Evolutionary conservation across 805 yeast genomes (phyloP).

Genomic region (Saccharomycopsis capsularis): DNA sequence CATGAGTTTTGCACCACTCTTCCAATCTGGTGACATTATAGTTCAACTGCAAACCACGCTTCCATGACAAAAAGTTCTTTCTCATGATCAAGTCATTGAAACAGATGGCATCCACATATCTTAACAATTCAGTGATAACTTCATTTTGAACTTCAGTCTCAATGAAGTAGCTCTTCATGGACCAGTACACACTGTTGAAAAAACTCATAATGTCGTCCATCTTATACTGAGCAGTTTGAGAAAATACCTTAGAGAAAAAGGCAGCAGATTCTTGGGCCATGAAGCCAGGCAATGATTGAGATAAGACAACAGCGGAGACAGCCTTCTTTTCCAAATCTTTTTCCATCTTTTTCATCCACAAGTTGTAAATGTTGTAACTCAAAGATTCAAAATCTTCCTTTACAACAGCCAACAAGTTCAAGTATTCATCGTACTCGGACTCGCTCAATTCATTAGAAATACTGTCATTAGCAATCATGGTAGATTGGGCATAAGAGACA

Average conservation of each 20-base stretch:
- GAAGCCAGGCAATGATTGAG: conserved; percentile 95
- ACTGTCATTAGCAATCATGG: conserved; percentile 79
- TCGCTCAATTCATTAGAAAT: conserved; percentile 80
- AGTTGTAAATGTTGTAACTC: conserved; percentile 88
- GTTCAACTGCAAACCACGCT: conserved; percentile 92
- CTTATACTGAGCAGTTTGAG: conserved; percentile 62
- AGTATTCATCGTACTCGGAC: conserved; percentile 83
- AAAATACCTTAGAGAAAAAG: conserved; percentile 76
- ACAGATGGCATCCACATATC: conserved; percentile 85
- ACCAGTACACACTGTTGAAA: conserved; percentile 85
- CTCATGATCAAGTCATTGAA: conserved; percentile 95
- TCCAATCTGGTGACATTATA: conserved; percentile 94
- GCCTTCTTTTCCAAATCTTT: conserved; percentile 85
- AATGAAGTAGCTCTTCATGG: conserved; percentile 84
- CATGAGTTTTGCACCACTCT: conserved; percentile 97
- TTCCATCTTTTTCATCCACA: conserved; percentile 95
- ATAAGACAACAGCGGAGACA: conserved; percentile 88
- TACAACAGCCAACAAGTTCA: conserved; percentile 81
- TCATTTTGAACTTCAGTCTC: conserved; percentile 80
- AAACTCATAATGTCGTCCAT: conserved; percentile 93
- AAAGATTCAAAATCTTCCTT: conserved; percentile 91
- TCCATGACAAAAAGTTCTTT: conserved; percentile 92
- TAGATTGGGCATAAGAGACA: conserved; percentile 87
- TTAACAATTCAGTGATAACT: conserved; percentile 74
- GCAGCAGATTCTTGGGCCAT: conserved; percentile 77